Evolutionary conservation across 2,329 filamentous ascomycete genomes (phyloP), one percentile per base, ranked within the genome.

Genomic region (Delphinella strobiligena): DNA sequence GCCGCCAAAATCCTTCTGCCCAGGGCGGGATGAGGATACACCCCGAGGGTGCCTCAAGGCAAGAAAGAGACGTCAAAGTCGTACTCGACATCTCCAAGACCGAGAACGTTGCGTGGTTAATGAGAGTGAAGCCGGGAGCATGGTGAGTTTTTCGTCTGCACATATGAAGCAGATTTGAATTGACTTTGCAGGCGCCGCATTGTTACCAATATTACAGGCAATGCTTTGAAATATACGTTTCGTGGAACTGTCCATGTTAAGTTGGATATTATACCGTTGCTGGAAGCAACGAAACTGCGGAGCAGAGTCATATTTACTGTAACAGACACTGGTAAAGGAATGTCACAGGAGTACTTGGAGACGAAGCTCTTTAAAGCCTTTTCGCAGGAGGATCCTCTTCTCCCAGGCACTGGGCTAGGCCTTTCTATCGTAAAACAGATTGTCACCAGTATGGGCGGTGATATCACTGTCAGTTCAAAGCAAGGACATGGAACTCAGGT

Each of bases 401-500:
- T 53, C 3, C 40, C 51, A 10, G 58, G 58, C 11, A 56, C 55
- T 5, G 58, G 58, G 2, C 46, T 61, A 1, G 58, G 58, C 3
- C 47, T 61, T 17, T 52, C 48, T n/a, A 56, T 61, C 37, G 55
- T 58, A 7, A 49, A 48, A 17, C 45, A 52, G 7, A 48, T 60
- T 7, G 51, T 53, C 4, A 47, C 49, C 14, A 44, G 47, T 5
- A 38, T 58, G 9, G 45, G 44, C 5, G 56, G 48, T 2, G 44
- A 45, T 3, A 49, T 60, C 29, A 64, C 71, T 8, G 66, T 82
- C 19, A 63, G 45, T 15, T 75, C 66, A 34, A 62, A 71, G 39
- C 59, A 63, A 8, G 66, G 67, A 2, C 61, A 66, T 27, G 76
- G 76, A 2, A 78, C 75, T 0, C 67, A 69, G 16, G 67, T 75